Evolutionary conservation across 169 alveolate species (phyloP).

Genomic region (Perkinsus olseni): DNA sequence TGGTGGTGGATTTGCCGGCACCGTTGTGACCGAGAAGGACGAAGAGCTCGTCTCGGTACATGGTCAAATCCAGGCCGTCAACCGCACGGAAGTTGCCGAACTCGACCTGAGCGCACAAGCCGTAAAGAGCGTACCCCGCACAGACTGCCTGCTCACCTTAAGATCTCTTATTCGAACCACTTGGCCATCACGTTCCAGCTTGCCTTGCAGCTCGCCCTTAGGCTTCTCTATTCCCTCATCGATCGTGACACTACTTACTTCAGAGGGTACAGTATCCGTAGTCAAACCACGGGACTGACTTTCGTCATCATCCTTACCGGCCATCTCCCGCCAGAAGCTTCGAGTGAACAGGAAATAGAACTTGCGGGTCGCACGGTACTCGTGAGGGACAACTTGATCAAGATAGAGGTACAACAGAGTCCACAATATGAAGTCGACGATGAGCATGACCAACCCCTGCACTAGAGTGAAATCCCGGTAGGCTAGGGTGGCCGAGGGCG

Average conservation of each 20-base stretch:
- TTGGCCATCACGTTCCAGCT: not conserved
- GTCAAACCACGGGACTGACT: not conserved
- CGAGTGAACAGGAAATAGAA: not conserved
- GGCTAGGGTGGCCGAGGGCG: not conserved
- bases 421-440: not conserved
- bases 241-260: not conserved
- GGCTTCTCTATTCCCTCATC: not conserved
- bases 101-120: not conserved
- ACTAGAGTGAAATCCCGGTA: not conserved
- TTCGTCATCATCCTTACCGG: not conserved
- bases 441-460: not conserved
- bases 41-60: slow-evolving; percentile 63
- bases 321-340: slow-evolving; percentile 4
- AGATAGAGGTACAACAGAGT: slow-evolving; percentile 1
- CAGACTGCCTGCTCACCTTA: no score
- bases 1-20: slow-evolving; percentile 74
- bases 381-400: slow-evolving; percentile 6
- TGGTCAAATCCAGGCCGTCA: slow-evolving; percentile 43
- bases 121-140: no score
- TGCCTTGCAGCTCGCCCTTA: not conserved
- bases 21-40: slow-evolving; percentile 78
- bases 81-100: slow-evolving; percentile 4
- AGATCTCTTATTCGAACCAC: not conserved
- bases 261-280: not conserved
- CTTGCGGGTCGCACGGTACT: not conserved